A percentile compares a stretch with the other conserved stretches of the same genome.
Conservation (phyloP, 805 yeast species). For the Kodamaea jinghongensis region DNA sequence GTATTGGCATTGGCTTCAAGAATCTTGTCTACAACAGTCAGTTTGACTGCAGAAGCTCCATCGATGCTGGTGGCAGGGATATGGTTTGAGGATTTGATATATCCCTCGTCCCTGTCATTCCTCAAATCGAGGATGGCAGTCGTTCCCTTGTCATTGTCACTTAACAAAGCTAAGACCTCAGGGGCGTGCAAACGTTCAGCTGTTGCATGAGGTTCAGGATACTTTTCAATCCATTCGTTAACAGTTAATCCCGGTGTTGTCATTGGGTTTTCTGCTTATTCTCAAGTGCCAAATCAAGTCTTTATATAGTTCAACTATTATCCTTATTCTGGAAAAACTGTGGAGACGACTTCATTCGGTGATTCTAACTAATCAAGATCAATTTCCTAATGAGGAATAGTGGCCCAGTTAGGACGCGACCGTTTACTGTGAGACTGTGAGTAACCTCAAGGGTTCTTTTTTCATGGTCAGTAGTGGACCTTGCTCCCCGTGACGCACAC, state of each 20-base stretch:
- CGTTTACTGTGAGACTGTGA: too few species aligned
- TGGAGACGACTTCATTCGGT: too few species aligned
- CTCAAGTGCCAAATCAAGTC: too few species aligned
- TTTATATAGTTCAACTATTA: too few species aligned
- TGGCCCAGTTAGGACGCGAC: too few species aligned
- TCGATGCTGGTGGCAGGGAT: constrained; percentile 20
- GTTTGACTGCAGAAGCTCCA: constrained; percentile 15
- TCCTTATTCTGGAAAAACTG: too few species aligned
- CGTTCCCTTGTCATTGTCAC: constrained; percentile 9
- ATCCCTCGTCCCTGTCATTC: constrained; percentile 16
- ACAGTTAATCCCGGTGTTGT: neutral
- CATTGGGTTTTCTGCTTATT: constrained; percentile 13
- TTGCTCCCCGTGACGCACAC: too few species aligned
- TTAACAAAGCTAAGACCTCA: constrained; percentile 15
- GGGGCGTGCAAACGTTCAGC: constrained; percentile 8
- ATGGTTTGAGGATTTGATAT: constrained; percentile 16
- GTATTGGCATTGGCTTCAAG: constrained; percentile 11
- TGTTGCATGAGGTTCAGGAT: constrained; percentile 9
- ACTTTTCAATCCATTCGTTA: constrained; percentile 10
- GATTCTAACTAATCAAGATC: too few species aligned
- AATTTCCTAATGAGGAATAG: too few species aligned
- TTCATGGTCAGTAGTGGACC: too few species aligned
- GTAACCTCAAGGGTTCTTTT: too few species aligned
- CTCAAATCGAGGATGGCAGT: constrained; percentile 20
- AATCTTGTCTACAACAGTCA: constrained; percentile 14